Conservation (phyloP, 1,284 basidiomycete species). For the Entoloma clypeatum region DNA sequence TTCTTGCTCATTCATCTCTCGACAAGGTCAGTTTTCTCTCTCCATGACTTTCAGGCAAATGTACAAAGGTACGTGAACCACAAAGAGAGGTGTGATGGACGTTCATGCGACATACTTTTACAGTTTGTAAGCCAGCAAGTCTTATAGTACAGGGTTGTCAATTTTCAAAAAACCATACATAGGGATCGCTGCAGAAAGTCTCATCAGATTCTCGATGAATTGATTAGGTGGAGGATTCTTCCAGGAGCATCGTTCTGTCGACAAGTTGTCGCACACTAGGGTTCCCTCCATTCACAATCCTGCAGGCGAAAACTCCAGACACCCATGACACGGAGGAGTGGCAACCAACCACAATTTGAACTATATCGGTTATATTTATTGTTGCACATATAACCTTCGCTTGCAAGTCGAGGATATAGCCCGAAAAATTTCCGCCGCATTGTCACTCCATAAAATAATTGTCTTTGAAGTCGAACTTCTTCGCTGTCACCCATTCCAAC, state of each 20-base stretch:
- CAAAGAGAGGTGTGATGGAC: too few relatives aligned
- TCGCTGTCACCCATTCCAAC: conserved; percentile 35
- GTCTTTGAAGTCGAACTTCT: conserved; percentile 39
- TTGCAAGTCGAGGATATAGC: too few relatives aligned
- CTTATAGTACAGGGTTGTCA: conserved; percentile 70
- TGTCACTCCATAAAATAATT: conserved; percentile 36
- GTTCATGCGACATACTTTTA: too few relatives aligned
- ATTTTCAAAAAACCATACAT: conserved; percentile 93
- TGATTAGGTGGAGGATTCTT: conserved; percentile 94
- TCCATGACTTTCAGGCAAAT: too few relatives aligned
- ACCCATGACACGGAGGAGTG: too few relatives aligned
- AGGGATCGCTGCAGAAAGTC: too few relatives aligned
- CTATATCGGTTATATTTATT: too few relatives aligned
- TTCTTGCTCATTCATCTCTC: conserved; percentile 89
- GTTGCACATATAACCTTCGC: too few relatives aligned
- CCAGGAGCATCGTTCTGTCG: conserved; percentile 80
- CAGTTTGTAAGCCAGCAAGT: conserved; percentile 1
- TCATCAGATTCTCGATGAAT: conserved; percentile 91
- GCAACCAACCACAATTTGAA: too few relatives aligned
- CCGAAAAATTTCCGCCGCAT: background rate
- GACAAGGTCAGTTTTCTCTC: conserved; percentile 74
- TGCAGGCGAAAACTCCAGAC: conserved; percentile 12
- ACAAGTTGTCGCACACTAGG: conserved; percentile 15
- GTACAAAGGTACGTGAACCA: too few relatives aligned
- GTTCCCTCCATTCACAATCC: background rate